Percentiles rank a stretch among this genome's conserved stretches.
phyloP scores from a whole-genome alignment of 208 protist species.

The Wallacemonas sp. region DNA sequence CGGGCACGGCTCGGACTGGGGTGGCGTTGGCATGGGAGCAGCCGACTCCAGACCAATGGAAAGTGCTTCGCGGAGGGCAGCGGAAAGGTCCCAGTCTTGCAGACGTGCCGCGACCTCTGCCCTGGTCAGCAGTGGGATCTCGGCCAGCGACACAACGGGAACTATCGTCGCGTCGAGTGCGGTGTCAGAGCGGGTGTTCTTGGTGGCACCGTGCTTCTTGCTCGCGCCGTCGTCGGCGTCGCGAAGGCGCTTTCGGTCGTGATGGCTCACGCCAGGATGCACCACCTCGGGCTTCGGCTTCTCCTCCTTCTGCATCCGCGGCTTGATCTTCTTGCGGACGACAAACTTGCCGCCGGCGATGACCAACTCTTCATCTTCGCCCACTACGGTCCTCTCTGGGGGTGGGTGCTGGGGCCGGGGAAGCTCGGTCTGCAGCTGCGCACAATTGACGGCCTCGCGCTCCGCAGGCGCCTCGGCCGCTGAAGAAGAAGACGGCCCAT shows the following conservation, averaged over 20 bases:
- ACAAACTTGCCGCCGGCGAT: constrained; percentile 34
- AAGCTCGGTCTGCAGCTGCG: too few species aligned
- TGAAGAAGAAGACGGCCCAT: background rate
- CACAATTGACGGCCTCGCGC: too few species aligned
- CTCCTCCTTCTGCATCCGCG: constrained; percentile 17
- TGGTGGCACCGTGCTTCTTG: background rate
- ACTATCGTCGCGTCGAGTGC: background rate
- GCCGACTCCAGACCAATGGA: constrained; percentile 40
- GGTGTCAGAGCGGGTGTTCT: background rate
- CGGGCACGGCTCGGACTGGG: too few species aligned
- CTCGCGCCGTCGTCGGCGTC: background rate
- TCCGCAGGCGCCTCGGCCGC: too few species aligned
- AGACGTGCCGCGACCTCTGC: constrained; percentile 40
- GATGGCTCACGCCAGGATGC: background rate
- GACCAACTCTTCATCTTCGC: constrained; percentile 39
- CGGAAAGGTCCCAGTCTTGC: constrained; percentile 29
- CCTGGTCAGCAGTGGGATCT: constrained; percentile 28
- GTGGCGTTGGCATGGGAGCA: too few species aligned
- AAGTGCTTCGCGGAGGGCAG: constrained; percentile 34
- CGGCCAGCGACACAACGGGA: constrained; percentile 19
- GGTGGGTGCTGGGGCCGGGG: background rate
- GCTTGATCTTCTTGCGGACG: constrained; percentile 19
- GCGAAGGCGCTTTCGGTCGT: constrained; percentile 8
- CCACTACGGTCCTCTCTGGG: constrained; percentile 22
- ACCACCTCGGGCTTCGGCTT: constrained; percentile 11